Base-by-base conservation (phyloP, 129 eudicot species). In the Flaveria trinervia region DNA sequence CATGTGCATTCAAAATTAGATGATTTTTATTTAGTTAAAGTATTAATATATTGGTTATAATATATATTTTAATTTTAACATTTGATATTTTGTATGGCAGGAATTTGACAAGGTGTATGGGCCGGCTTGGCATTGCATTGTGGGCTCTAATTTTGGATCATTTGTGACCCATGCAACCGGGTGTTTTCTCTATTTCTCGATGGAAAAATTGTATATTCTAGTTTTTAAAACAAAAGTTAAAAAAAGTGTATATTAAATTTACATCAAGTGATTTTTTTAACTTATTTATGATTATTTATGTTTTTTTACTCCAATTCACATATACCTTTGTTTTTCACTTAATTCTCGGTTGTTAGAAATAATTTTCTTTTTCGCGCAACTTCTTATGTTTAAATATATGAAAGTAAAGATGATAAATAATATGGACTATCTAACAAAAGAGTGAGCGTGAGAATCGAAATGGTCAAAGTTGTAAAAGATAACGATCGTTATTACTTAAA, bases 81-180 rank as follows among this genome's bases (percentile, higher is more conserved):
- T 36, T 36, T 36, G 5, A 36, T 36, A 36, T 28, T 48, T 9
- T 70, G 3, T 71, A 73, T 80, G 79, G 82, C 96, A 92, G 98
- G 98, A 92, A 39, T 92, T 92, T 73, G 98, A 92, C 79, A 88
- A 90, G 70, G 89, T 90, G 1, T 92, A 92, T 81, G 98, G 98
- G 64, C 94, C 98, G 70, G 90, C 98, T 65, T 92, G 98, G 98
- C 98, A 92, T 68, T 92, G 98, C 83, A 89, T 92, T 1, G 98
- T 88, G 83, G 98, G 98, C 77, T 89, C 88, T 76, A 92, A 87
- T 80, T 92, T 92, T 41, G 98, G 98, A 2, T 92, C 98, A 22
- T 92, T 86, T 77, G 98, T 92, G 20, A 92, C 98, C 45, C 96
- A 92, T 71, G 84, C 93, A 41, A 92, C 92, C 2, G 96, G 96